A percentile compares a stretch with the other conserved stretches of the same genome.
Conservation (phyloP, 2,329 filamentous ascomycete species). For the Aspergillus sclerotialis region DNA sequence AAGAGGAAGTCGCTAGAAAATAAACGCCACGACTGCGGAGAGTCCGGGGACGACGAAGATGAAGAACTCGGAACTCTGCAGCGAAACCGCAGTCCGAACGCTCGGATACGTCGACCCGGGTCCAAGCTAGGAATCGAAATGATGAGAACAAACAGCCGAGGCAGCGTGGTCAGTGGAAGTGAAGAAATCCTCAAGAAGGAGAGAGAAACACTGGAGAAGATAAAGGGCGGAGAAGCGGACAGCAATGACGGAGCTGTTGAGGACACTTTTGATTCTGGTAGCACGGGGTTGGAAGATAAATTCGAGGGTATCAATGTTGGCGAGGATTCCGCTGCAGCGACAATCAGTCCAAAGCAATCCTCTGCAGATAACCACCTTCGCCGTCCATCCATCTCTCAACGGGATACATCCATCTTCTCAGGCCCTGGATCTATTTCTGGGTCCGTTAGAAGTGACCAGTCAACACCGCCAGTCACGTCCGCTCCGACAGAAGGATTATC, state of each 20-base stretch:
- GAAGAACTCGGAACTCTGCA: constrained; percentile 67
- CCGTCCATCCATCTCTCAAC: constrained; percentile 12
- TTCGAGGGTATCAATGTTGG: constrained; percentile 28
- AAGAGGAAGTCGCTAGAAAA: constrained; percentile 72
- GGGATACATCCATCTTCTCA: constrained; percentile 7
- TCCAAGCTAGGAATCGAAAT: constrained; percentile 94
- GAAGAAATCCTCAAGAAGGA: constrained; percentile 33
- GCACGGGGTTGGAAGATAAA: constrained; percentile 20
- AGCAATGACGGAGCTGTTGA: constrained; percentile 15
- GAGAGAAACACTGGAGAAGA: constrained; percentile 26
- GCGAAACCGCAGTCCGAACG: constrained; percentile 45
- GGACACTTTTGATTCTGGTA: constrained; percentile 16
- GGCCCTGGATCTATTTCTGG: neutral
- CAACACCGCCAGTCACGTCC: neutral
- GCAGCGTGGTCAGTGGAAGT: constrained; percentile 57
- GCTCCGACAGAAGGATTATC: neutral
- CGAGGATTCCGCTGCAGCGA: constrained; percentile 23
- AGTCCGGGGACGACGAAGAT: constrained; percentile 92
- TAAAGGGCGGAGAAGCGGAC: constrained; percentile 13
- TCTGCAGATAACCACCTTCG: constrained; percentile 7
- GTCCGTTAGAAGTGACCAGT: neutral
- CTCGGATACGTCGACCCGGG: constrained; percentile 56
- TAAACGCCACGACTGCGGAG: constrained; percentile 64
- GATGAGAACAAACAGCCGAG: constrained; percentile 94
- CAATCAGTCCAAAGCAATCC: constrained; percentile 17